Evolutionary conservation across 768 basidiomycete genomes (phyloP), one percentile per base, ranked within the genome.

Genomic region (Butyriboletus loyo): DNA sequence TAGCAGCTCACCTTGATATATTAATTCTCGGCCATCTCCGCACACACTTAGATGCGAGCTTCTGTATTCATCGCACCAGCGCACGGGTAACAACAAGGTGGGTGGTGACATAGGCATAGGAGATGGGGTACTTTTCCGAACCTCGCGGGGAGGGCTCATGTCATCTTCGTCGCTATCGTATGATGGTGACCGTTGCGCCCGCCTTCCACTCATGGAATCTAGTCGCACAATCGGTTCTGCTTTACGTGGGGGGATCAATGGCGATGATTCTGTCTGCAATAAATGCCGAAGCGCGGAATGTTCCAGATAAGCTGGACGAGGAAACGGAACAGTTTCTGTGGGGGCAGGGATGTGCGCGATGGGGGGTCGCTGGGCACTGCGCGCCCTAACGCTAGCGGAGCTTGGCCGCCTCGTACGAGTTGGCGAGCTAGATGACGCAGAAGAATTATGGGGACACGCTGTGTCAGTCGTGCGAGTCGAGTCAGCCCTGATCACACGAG

Each of bases 11-110:
- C 90, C 87, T 54, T 84, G 77, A 65, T 84, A 89, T 21, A 78
- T 78, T 47, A 92, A 70, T 48, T 92, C 89, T 39, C 86, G 78
- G 11, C 91, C 90, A 64, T 91, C 87, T 27, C 70, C 55, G 8
- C 84, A 84, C 15, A 92, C 77, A 54, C 73, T 84, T 46, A 93
- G 70, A 46, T 75, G 73, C 5, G 75, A 60, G 57, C 81, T 77
- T 45, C 86, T 79, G 54, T 80, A 81, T 60, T 84, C 80, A 42
- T 89, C 83, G 65, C 81, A 86, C 91, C 89, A 92, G 36, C 87
- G 78, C 4, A 87, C 87, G 19, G 91, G 91, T 21, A 93, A 68
- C 53, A 76, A 73, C 56, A 89, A 70, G 15, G 78, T 72, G 37
- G 72, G 74, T 28, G 77, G 65, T 31, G 64, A 57, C 1, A 46